Base-by-base conservation (phyloP, 1,284 basidiomycete genomes). In the Xerocomus nothofagi region DNA sequence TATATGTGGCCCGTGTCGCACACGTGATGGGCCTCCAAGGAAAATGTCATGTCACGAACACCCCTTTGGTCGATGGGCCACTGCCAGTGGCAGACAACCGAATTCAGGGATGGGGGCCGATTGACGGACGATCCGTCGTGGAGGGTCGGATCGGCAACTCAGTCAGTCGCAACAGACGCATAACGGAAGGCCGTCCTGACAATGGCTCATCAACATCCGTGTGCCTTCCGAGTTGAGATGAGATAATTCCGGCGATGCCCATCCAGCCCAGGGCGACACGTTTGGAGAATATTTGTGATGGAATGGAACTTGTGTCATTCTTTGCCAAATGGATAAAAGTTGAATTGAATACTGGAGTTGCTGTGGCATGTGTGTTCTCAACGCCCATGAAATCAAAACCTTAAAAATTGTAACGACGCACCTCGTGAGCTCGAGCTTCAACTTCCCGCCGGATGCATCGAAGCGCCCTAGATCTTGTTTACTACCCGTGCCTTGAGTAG, bases 1-100 rank as follows among this genome's bases (percentile, higher is more conserved):
- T 52, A 37, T 51, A n/a, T n/a, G n/a, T n/a, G n/a, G 36, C 20
- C 10, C 3, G 2, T 26, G 41, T 47, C 30, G 33, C 47, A 59
- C 59, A 63, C 50, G 61, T 59, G 57, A 61, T 61, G 49, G n/a
- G n/a, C 11, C 27, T 29, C 15, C n/a, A 36, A 29, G 33, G 36
- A 20, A 11, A 38, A 17, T 29, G 38, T 11, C 38, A 24, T 31
- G 31, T 30, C 39, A 39, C 23, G 21, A 39, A 32, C 11, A 33
- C 30, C n/a, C 20, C 34, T 39, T n/a, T n/a, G 29, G 20, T 38
- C n/a, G 29, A 27, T 29, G 17, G 14, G 12, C 14, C 23, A n/a
- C n/a, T n/a, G n/a, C n/a, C n/a, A n/a, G n/a, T n/a, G n/a, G n/a
- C n/a, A 46, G 39, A 39, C 36, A 26, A n/a, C 49, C 49, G 14